Evolutionary conservation across 805 yeast genomes (phyloP).

Genomic region (Wickerhamomyces queroliae): DNA sequence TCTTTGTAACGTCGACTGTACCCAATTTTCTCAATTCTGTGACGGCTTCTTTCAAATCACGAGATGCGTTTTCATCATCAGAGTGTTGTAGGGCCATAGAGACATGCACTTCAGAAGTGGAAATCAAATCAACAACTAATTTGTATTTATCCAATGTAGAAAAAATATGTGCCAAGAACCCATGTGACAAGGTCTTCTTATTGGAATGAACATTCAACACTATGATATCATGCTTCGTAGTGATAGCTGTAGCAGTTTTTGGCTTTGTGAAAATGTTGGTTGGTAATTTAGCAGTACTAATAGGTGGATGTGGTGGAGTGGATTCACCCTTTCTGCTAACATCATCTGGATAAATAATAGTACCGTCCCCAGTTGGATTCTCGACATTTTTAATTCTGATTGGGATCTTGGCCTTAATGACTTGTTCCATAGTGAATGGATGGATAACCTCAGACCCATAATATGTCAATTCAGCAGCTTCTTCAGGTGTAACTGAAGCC

Average conservation of each 20-base stretch:
- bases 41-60: conserved; percentile 63
- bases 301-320: conserved; percentile 95
- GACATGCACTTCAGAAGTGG: conserved; percentile 96
- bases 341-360: conserved; percentile 90
- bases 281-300: conserved; percentile 45
- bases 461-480: conserved; percentile 96
- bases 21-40: conserved; percentile 78
- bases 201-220: conserved; percentile 93
- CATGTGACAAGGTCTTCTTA: conserved; percentile 88
- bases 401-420: conserved; percentile 91
- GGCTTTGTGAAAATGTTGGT: conserved; percentile 35
- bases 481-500: conserved; percentile 92
- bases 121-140: conserved; percentile 90
- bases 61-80: conserved; percentile 48
- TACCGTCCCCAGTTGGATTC: conserved; percentile 90
- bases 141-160: conserved; percentile 77
- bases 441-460: conserved; percentile 98
- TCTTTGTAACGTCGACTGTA: conserved; percentile 79
- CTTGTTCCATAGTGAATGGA: conserved; percentile 99
- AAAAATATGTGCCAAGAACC: conserved; percentile 88
- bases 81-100: conserved; percentile 93
- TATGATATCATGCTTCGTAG: conserved; percentile 87
- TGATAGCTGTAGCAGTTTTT: conserved; percentile 89
- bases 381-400: conserved; percentile 94
- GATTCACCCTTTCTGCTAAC: conserved; percentile 78